phyloP scores from a whole-genome alignment of 2,329 filamentous ascomycete species.

The Gnomoniopsis smithogilvyi region DNA sequence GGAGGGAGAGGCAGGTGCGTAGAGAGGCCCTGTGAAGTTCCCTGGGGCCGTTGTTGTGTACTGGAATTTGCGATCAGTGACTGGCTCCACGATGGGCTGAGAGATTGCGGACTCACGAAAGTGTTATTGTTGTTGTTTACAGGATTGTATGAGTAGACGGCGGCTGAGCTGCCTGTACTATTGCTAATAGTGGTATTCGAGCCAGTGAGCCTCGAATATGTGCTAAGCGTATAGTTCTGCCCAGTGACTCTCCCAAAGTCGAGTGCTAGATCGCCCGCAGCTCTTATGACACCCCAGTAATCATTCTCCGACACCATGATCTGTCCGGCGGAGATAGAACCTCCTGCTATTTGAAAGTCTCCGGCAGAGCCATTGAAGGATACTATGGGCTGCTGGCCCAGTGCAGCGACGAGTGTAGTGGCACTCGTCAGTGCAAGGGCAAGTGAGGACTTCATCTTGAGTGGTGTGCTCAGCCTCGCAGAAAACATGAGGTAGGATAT shows the following conservation, averaged over 20 bases:
- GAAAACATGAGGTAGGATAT: no score
- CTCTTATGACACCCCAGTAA: conserved; percentile 66
- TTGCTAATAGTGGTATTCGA: conserved; percentile 21
- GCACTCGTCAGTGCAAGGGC: conserved; percentile 22
- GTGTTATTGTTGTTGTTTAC: conserved; percentile 46
- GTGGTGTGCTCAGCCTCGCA: conserved; percentile 10
- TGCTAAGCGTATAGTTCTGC: conserved; percentile 57
- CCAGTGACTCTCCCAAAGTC: conserved; percentile 73
- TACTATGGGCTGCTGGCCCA: conserved; percentile 49
- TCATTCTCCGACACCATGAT: conserved; percentile 57
- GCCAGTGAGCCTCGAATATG: conserved; percentile 37
- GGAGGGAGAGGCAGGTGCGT: conserved; percentile 36
- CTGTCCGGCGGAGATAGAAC: conserved; percentile 36
- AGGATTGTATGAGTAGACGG: conserved; percentile 38
- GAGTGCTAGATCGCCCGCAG: conserved; percentile 61
- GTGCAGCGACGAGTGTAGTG: conserved; percentile 28
- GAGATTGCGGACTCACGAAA: conserved; percentile 30
- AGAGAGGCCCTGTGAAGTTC: conserved; percentile 43
- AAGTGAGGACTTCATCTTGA: conserved; percentile 11
- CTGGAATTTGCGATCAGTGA: conserved; percentile 23
- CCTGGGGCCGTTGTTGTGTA: conserved; percentile 39
- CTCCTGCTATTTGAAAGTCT: conserved; percentile 35
- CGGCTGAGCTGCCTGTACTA: conserved; percentile 3
- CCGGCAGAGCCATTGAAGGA: conserved; percentile 30
- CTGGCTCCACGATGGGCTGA: background rate